Base-by-base conservation (phyloP, 306 rosid genomes). In the Myrica gale region DNA sequence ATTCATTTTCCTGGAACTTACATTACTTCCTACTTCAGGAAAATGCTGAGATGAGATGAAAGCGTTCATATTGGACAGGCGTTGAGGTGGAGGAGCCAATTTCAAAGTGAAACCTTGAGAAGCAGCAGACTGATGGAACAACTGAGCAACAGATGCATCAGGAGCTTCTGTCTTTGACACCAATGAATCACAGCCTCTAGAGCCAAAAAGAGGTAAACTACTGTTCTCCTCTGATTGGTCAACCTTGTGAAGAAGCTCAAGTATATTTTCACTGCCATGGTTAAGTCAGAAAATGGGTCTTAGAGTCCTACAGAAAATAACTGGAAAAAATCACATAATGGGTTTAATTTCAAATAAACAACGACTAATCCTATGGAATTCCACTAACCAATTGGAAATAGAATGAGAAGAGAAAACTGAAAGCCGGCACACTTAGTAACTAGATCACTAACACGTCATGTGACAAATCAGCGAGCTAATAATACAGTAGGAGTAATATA, bases 51-150 rank as follows among this genome's bases (percentile, higher is more conserved):
- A 78, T 32, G 79, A 66, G 85, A 82, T 51, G 17, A 81, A 63
- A 37, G 74, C 16, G 68, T 77, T 82, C 50, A 73, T 72, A 75
- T 74, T 79, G 62, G 81, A 83, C 45, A 65, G 75, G 46, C 20
- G 77, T 44, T 82, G 86, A 61, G 83, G 81, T 50, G 88, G 86
- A 26, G 85, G 80, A 66, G 80, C 78, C 79, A 87, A 77, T 76
- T 78, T 82, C 86, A 81, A 58, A 76, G 86, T 21, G 72, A 84
- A 87, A 54, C 83, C 81, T 74, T 87, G 84, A 71, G 86, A 81
- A 41, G 76, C 48, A 75, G 83, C 66, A 73, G 80, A 46, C 77
- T 65, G 88, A 62, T 77, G 61, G 80, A 71, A 75, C 72, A 58
- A 61, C 75, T 87, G 84, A 79, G 80, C 55, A 84, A 77, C 10